phyloP scores from a whole-genome alignment of 2,329 filamentous ascomycete species.

The Talaromyces sp. region DNA sequence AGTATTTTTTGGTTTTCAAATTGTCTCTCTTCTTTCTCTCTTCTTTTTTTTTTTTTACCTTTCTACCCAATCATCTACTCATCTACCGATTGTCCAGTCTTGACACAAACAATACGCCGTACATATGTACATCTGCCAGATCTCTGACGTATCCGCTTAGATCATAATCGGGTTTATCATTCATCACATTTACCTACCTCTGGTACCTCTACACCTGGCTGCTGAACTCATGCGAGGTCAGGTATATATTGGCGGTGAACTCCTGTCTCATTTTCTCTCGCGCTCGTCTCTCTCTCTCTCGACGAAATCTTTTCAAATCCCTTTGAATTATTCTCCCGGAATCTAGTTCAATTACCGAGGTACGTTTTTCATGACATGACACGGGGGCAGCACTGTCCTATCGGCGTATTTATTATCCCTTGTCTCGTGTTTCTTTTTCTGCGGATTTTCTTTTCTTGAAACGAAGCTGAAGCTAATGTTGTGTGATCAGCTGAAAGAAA shows the following conservation, averaged over 20 bases:
- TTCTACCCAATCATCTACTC: neutral
- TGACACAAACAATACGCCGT: neutral
- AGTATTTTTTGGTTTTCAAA: neutral
- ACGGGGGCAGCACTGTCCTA: neutral
- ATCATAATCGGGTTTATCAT: neutral
- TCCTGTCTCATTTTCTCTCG: neutral
- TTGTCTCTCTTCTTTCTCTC: neutral
- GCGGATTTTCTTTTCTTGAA: neutral
- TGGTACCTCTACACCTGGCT: neutral
- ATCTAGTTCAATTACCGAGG: neutral
- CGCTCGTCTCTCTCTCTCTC: neutral
- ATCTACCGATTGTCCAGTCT: neutral
- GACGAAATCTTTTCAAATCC: neutral
- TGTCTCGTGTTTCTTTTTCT: conserved; percentile 1
- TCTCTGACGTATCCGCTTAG: conserved; percentile 6
- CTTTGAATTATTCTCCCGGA: neutral
- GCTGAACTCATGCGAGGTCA: neutral
- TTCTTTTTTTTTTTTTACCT: neutral
- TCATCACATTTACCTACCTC: conserved; percentile 7
- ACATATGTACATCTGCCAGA: neutral
- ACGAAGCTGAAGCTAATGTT: neutral
- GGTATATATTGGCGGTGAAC: conserved; percentile 7
- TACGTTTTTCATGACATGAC: neutral
- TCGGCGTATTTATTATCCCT: conserved; percentile 2
- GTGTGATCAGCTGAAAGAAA: neutral